Evolutionary conservation across 2,329 filamentous ascomycete species (phyloP).

Genomic region (Lachnellula arida): DNA sequence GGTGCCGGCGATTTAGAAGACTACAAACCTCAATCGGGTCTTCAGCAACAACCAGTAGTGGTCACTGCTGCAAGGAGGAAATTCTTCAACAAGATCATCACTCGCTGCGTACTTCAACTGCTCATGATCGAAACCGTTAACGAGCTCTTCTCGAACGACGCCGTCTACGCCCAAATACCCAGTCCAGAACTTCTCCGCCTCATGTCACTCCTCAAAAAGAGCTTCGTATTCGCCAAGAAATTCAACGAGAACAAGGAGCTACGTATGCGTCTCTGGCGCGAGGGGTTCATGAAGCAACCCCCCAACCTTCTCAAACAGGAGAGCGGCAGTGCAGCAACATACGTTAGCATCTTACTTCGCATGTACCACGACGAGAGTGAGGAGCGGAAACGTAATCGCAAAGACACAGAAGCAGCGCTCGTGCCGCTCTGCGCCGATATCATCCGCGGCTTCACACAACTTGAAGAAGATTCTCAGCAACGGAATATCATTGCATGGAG

Average conservation of each 20-base stretch:
- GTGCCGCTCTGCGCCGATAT: constrained; percentile 96
- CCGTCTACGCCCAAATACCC: constrained; percentile 89
- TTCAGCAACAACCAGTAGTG: constrained; percentile 84
- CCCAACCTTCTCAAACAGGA: constrained; percentile 98
- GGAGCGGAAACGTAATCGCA: constrained; percentile 72
- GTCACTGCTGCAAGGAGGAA: constrained; percentile 89
- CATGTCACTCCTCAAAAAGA: constrained; percentile 93
- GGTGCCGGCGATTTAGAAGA: constrained; percentile 55
- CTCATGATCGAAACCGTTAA: constrained; percentile 99
- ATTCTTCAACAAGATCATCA: constrained; percentile 99
- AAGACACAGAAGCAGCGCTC: constrained; percentile 83
- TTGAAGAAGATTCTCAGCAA: constrained; percentile 96
- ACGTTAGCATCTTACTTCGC: constrained; percentile 89
- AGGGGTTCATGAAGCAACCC: constrained; percentile 99
- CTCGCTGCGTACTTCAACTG: constrained; percentile 92
- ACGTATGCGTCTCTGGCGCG: constrained; percentile 87
- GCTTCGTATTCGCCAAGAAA: constrained; percentile 90
- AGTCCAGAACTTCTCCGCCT: constrained; percentile 83
- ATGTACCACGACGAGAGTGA: constrained; percentile 93
- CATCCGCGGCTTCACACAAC: constrained; percentile 73
- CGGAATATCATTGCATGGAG: constrained; percentile 96
- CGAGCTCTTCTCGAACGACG: constrained; percentile 95
- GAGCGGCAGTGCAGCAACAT: constrained; percentile 85
- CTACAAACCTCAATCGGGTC: constrained; percentile 70
- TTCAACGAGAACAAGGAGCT: constrained; percentile 98